Conservation (phyloP, 2,329 filamentous ascomycete genomes). For the Ascochyta clinopodiicola region DNA sequence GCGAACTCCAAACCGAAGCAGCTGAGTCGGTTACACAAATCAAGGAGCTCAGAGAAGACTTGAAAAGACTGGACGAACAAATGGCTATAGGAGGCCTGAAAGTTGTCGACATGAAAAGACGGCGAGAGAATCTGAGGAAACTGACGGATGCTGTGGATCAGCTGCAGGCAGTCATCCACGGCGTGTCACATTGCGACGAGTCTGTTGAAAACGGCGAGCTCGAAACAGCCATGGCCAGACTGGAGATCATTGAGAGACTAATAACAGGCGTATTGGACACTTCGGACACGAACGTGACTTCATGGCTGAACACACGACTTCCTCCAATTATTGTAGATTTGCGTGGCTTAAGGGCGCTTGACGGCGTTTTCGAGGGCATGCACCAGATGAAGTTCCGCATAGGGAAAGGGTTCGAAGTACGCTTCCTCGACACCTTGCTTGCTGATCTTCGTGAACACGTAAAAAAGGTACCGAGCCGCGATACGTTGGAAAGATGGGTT, state of each 20-base stretch:
- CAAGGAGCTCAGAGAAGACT: constrained; percentile 77
- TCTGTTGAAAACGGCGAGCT: constrained; percentile 84
- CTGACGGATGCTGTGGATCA: constrained; percentile 84
- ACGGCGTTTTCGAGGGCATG: constrained; percentile 80
- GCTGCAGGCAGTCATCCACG: constrained; percentile 77
- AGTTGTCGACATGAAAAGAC: constrained; percentile 80
- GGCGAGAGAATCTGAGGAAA: constrained; percentile 83
- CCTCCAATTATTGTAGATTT: constrained; percentile 68
- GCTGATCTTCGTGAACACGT: constrained; percentile 82
- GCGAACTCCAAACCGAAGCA: constrained; percentile 89
- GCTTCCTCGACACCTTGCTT: constrained; percentile 79
- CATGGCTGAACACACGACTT: constrained; percentile 44
- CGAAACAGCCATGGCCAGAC: constrained; percentile 77
- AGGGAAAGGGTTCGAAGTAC: constrained; percentile 83
- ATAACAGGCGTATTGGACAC: constrained; percentile 73
- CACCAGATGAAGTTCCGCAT: constrained; percentile 78
- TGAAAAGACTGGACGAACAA: constrained; percentile 81
- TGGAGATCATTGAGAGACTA: constrained; percentile 79
- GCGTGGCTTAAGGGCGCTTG: constrained; percentile 76
- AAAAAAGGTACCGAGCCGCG: constrained; percentile 70
- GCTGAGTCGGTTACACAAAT: constrained; percentile 90
- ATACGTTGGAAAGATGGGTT: constrained; percentile 86
- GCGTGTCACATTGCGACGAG: constrained; percentile 76
- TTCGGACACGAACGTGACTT: constrained; percentile 32
- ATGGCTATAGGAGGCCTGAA: constrained; percentile 85